Evolutionary conservation across 495 filamentous ascomycete species (phyloP).

Genomic region (Xeromyces bisporus): DNA sequence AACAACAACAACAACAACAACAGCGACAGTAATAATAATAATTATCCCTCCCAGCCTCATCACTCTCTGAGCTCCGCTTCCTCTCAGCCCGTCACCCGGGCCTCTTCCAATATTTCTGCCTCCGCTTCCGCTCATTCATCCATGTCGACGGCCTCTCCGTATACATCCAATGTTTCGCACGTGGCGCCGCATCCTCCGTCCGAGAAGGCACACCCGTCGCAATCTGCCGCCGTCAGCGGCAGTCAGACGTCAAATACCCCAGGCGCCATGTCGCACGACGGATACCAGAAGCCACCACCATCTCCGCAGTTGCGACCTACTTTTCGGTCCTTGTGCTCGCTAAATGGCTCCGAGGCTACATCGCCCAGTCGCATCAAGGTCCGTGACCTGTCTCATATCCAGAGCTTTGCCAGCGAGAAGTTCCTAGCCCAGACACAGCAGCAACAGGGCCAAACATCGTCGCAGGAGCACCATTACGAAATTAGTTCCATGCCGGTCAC

Average conservation of each 20-base stretch:
- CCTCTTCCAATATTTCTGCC: conserved; percentile 14
- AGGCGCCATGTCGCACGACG: conserved; percentile 3
- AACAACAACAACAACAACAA: too few relatives aligned
- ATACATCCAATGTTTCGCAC: conserved; percentile 21
- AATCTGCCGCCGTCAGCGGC: conserved; percentile 2
- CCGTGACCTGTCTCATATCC: conserved; percentile 72
- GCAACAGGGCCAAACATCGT: conserved; percentile 31
- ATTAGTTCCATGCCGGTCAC: conserved; percentile 95
- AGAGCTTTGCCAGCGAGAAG: conserved; percentile 68
- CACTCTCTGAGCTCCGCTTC: too few relatives aligned
- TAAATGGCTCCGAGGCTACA: conserved; percentile 35
- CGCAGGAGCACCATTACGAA: conserved; percentile 52
- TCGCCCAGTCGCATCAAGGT: conserved; percentile 69
- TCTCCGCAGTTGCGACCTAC: conserved; percentile 39
- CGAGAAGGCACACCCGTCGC: conserved; percentile 1
- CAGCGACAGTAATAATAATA: too few relatives aligned
- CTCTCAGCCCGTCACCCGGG: conserved; percentile 9
- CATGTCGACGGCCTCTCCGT: conserved; percentile 22
- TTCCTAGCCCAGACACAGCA: conserved; percentile 35
- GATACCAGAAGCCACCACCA: conserved; percentile 25
- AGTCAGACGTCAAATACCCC: conserved; percentile 5
- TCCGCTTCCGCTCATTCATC: conserved; percentile 9
- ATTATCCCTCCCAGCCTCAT: too few relatives aligned
- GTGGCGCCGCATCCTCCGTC: conserved; percentile 9
- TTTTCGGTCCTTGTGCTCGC: conserved; percentile 29